Evolutionary conservation across 2,329 filamentous ascomycete genomes (phyloP).

Genomic region (Colletotrichum horii): DNA sequence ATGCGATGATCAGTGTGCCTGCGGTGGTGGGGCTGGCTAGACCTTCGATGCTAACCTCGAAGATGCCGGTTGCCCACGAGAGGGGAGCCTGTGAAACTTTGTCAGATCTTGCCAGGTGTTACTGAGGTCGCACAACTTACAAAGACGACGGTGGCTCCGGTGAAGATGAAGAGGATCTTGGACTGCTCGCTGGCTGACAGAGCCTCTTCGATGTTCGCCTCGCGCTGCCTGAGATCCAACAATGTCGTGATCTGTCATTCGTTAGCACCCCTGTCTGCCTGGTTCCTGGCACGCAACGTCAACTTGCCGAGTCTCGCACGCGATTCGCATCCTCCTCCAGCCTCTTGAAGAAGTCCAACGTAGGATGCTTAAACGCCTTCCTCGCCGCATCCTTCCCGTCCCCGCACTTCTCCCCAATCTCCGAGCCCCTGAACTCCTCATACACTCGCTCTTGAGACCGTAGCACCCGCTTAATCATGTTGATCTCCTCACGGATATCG

Average conservation of each 20-base stretch:
- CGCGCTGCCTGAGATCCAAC: slow-evolving; percentile 21
- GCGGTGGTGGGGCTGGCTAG: background rate
- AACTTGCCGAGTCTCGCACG: slow-evolving; percentile 18
- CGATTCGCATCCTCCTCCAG: slow-evolving; percentile 20
- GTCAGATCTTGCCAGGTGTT: background rate
- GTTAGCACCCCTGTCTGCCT: background rate
- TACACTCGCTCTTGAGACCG: slow-evolving; percentile 22
- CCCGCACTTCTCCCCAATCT: background rate
- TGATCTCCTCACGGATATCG: slow-evolving; percentile 21
- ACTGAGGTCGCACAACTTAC: background rate
- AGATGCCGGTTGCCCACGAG: slow-evolving; percentile 20
- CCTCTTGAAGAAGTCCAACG: slow-evolving; percentile 21
- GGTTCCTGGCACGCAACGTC: background rate
- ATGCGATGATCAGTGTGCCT: slow-evolving; percentile 3
- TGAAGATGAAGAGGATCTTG: slow-evolving; percentile 26
- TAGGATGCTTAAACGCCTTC: slow-evolving; percentile 18
- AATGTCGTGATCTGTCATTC: slow-evolving; percentile 16
- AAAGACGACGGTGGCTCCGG: slow-evolving; percentile 16
- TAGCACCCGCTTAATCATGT: slow-evolving; percentile 22
- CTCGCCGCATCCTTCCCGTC: background rate
- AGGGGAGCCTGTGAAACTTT: background rate
- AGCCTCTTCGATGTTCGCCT: slow-evolving; percentile 24
- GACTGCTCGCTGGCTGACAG: slow-evolving; percentile 24
- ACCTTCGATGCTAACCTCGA: slow-evolving; percentile 13
- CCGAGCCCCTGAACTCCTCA: slow-evolving; percentile 13